Base-by-base conservation (phyloP, 2,329 filamentous ascomycete genomes). In the Colletotrichum karsti region DNA sequence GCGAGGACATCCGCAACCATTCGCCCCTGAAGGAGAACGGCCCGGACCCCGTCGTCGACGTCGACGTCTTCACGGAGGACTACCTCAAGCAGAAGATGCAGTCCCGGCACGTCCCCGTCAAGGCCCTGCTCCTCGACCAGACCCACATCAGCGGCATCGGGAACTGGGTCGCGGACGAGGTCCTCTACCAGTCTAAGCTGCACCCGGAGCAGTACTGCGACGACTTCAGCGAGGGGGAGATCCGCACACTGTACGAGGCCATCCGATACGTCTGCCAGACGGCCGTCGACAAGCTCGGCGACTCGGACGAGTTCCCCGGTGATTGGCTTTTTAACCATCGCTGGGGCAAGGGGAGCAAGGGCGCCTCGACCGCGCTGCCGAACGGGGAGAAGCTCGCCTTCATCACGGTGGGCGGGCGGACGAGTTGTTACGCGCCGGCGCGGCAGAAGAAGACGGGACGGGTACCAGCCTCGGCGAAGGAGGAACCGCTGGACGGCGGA, bases 101-200 rank as follows among this genome's bases (percentile, higher is more conserved):
- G 55, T 89, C 86, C 64, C 94, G 95, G 61, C 93, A 89, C 73
- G 93, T 98, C 1, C 95, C 95, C 0, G 88, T 98, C 71, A 98
- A 98, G 78, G 93, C 94, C 0, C 84, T 98, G 20, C 83, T 99
- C 12, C 85, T 98, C 4, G 93, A 98, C 76, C 96, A 99, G 79
- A 87, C 90, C 18, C 92, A 92, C 77, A 92, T 98, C 69, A 96
- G 93, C 74, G 96, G 96, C 7, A 93, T 99, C 70, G 96, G 96
- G 0, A 98, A 98, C 76, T 99, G 95, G 95, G 95, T 99, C 60
- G 94, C 92, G 1, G 96, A 99, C 76, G 96, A 99, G 78, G 91
- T 97, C 7, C 83, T 99, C 57, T 99, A 95, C 75, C 91, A 98
- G 73, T 92, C 96, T 5, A 90, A 88, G 55, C 87, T 98, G 15